Evolutionary conservation across 1,139 yeast species (phyloP), one percentile per base, ranked within the genome.

Genomic region (Pneumocystis carinii): DNA sequence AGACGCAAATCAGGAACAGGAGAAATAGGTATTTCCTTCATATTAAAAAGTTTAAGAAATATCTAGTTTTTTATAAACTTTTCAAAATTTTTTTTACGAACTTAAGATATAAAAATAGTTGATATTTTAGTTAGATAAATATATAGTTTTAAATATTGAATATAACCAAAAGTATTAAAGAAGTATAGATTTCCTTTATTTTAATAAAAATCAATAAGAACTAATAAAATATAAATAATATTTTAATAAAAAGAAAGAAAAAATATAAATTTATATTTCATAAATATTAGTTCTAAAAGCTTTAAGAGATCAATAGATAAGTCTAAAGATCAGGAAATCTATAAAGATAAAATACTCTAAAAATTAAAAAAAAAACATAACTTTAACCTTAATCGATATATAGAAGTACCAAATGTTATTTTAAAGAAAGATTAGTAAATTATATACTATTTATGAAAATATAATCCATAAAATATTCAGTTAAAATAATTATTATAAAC

Each of bases 1-100:
- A 90, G 81, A 67, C 78, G 79, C 74, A 86, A 86, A 73, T 90
- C 90, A 39, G 97, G 97, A 24, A 65, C 60, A 35, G 64, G 59
- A 19, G 63, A 63, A 55, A 64, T 36, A 7, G 59, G 41, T 37
- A 48, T 57, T 38, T 64, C 66, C 15, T 59, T 62, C 59, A 63
- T 60, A 19, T 61, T 62, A 10, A 56, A 48, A 57, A 58, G 17
- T 39, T 32, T 19, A 37, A 14, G 19, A 57, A 59, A 24, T 48
- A 1, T 17, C 15, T 48, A 10, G 3, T 17, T 12, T 48, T 48
- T 24, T 24, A 10, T 48, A 24, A 10, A 24, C 24, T 48, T 24
- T 41, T 41, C 4, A 19, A 7, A 5, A n/a, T n/a, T 39, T 48
- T 48, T 48, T 48, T 19, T 24, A 48, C 24, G 27, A 48, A 12